Percentiles rank a stretch among this genome's conserved stretches.
Evolutionary conservation across 192 early-diverging fungal genomes (phyloP).

Genomic region (Nowakowskiella sp.): DNA sequence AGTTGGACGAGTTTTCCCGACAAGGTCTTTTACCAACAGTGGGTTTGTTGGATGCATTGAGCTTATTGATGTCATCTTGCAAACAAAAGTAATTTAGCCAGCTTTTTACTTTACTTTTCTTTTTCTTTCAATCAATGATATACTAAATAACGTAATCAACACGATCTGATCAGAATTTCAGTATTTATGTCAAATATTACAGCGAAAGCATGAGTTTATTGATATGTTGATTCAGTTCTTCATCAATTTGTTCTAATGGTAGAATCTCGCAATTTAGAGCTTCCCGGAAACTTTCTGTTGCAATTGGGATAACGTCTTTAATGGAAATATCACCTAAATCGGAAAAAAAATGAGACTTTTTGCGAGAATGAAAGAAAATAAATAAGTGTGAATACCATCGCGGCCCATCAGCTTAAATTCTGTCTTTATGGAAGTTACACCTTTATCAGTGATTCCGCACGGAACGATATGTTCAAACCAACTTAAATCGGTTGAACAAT

Average conservation of each 20-base stretch:
- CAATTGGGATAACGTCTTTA: slow-evolving; percentile 43
- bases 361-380: neutral
- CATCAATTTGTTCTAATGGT: slow-evolving; percentile 26
- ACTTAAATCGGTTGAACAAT: slow-evolving; percentile 78
- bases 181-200: too few species aligned
- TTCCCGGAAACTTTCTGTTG: slow-evolving; percentile 36
- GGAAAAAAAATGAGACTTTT: neutral
- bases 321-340: slow-evolving; percentile 21
- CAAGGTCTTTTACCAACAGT: slow-evolving; percentile 35
- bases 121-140: too few species aligned
- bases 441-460: slow-evolving; percentile 75
- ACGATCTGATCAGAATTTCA: too few species aligned
- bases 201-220: slow-evolving; percentile 18
- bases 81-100: too few species aligned
- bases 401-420: slow-evolving; percentile 25
- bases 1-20: slow-evolving; percentile 42
- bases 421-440: slow-evolving; percentile 62
- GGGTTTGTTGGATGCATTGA: slow-evolving; percentile 32
- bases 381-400: neutral
- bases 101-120: too few species aligned
- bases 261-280: slow-evolving; percentile 35
- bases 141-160: too few species aligned
- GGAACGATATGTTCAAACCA: slow-evolving; percentile 89
- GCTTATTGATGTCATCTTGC: too few species aligned
- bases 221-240: slow-evolving; percentile 22